Conservation (phyloP, 2,329 filamentous ascomycete species). For the Diaporthe batatas region DNA sequence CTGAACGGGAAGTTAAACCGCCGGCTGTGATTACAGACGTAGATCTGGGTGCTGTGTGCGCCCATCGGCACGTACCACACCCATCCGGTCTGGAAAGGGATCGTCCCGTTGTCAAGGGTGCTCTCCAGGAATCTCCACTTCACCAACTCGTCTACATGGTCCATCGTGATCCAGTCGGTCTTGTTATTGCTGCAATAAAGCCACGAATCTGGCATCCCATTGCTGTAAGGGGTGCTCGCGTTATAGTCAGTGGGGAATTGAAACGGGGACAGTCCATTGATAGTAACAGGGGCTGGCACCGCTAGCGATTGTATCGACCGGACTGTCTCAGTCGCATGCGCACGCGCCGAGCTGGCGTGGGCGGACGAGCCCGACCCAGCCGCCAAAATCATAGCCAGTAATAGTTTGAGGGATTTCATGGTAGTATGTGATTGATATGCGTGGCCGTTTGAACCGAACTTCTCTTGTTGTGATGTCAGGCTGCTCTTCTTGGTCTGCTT, state of each 20-base stretch:
- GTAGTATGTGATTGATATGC: background rate
- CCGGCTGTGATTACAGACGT: background rate
- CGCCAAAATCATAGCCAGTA: background rate
- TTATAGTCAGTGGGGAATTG: background rate
- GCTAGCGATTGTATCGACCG: too few species aligned
- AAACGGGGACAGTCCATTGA: background rate
- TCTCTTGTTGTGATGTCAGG: background rate
- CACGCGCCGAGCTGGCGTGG: too few species aligned
- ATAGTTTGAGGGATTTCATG: background rate
- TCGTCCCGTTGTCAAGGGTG: background rate
- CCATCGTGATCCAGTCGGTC: background rate
- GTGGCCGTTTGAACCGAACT: background rate
- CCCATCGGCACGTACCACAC: background rate
- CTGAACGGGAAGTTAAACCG: background rate
- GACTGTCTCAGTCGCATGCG: background rate
- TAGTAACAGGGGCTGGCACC: background rate
- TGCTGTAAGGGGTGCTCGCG: background rate
- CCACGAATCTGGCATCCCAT: background rate
- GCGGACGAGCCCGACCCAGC: background rate
- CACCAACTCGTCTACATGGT: background rate
- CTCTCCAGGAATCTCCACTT: background rate
- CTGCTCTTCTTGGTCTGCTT: background rate
- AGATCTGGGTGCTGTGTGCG: background rate
- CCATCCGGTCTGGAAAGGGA: background rate
- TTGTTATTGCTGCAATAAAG: background rate